These are phyloP conservation scores for Pseudoturritis turrita DNA, from an alignment of 345 rosid genomes.

Conservation along the genomic window DNA sequence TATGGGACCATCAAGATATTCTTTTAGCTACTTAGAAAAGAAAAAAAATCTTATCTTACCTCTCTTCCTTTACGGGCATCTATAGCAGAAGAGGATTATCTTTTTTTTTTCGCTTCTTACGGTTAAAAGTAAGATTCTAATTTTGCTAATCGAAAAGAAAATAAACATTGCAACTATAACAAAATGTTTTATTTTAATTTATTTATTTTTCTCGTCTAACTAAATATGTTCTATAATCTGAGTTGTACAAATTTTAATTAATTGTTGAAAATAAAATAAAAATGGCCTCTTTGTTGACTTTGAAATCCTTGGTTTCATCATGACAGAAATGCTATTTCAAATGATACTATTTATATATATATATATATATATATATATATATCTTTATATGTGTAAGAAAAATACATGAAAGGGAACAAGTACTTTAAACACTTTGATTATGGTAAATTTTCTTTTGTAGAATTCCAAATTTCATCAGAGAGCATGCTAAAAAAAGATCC, in stretches of 20 bases:
- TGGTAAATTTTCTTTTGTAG: neutral
- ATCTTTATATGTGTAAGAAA: no score
- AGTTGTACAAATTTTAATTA: neutral
- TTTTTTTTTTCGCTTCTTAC: no score
- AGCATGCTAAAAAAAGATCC: neutral
- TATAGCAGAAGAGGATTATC: no score
- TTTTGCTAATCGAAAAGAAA: neutral
- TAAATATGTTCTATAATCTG: no score
- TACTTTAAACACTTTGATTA: no score
- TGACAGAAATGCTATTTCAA: neutral
- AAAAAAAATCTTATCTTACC: neutral
- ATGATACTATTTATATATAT: no score
- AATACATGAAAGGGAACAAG: neutral
- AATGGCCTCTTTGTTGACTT: neutral
- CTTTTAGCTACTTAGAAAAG: neutral
- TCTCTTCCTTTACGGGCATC: no score
- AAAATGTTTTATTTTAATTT: no score
- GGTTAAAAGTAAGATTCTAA: neutral
- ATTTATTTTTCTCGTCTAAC: no score
- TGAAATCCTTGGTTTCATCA: neutral
- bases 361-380: no score
- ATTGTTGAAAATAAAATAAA: neutral
- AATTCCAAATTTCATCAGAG: neutral
- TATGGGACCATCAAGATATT: slow-evolving; percentile 20
- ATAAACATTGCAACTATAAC: neutral